Base-by-base conservation (phyloP, 2,329 filamentous ascomycete genomes). In the Alternaria gaisen region DNA sequence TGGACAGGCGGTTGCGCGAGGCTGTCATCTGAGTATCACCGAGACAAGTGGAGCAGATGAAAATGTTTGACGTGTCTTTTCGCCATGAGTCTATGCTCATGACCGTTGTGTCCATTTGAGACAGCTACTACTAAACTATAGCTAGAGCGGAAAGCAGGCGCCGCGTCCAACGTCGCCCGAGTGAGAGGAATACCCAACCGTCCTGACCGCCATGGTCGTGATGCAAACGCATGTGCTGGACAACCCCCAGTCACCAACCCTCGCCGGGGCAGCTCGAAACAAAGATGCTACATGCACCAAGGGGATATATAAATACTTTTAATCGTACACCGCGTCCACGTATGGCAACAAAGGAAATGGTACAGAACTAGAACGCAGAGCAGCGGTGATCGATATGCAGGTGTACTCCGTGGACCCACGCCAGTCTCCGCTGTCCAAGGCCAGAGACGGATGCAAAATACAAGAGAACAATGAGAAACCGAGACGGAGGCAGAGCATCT, bases 271-370 rank as follows among this genome's bases (percentile, higher is more conserved):
- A 62, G 60, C 60, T 62, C 53, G 61, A 58, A 57, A 63, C 59
- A 63, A 57, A 65, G 46, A 60, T 48, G 55, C 44, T 28, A 38
- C 10, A 48, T 57, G 46, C 28, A 69, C 48, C 52, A 58, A 65
- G 40, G 59, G 63, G 60, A 70, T 64, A 71, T 65, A 70, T 68
- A 64, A 63, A 69, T 73, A 65, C 72, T 74, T 74, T 74, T 74
- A 67, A 66, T 72, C 65, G 64, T 74, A 73, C 72, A 74, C 67
- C 63, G 64, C 64, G 43, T 58, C 58, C 54, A 56, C 53, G 43
- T 56, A 61, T 57, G 63, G 55, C 53, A 48, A 69, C 63, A 66
- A 56, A 67, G 65, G 66, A 67, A 62, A 68, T 58, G 59, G 56
- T 72, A 72, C 70, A 71, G 40, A 60, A 59, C 53, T 62, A 65